Evolutionary conservation across 2,329 filamentous ascomycete genomes (phyloP).

Genomic region (Penicillium olsonii): DNA sequence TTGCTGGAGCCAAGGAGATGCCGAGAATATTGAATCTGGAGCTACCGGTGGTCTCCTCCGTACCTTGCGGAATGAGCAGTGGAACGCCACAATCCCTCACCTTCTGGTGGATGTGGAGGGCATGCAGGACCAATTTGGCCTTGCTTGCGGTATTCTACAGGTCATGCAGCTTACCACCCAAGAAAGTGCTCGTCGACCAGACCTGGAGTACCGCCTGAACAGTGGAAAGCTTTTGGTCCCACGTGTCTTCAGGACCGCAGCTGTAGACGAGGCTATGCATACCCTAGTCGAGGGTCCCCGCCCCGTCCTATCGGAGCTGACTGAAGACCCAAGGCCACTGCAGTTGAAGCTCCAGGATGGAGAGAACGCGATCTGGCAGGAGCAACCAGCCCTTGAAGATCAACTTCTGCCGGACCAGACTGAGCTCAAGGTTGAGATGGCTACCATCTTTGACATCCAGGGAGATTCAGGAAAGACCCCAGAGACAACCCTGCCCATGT

Average conservation of each 20-base stretch:
- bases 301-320: slow-evolving; percentile 11
- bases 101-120: slow-evolving; percentile 18
- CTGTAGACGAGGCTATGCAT: slow-evolving; percentile 17
- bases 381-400: background rate
- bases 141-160: slow-evolving; percentile 15
- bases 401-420: slow-evolving; percentile 10
- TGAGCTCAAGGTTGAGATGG: slow-evolving; percentile 19
- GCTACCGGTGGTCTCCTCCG: slow-evolving; percentile 26
- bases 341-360: slow-evolving; percentile 13
- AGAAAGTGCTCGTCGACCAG: slow-evolving; percentile 10
- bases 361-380: slow-evolving; percentile 12
- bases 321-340: slow-evolving; percentile 10
- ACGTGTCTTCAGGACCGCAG: slow-evolving; percentile 12
- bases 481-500: slow-evolving; percentile 16
- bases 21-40: slow-evolving; percentile 19
- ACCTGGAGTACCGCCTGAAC: slow-evolving; percentile 16
- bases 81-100: slow-evolving; percentile 21
- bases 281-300: slow-evolving; percentile 16
- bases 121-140: slow-evolving; percentile 6
- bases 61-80: slow-evolving; percentile 27
- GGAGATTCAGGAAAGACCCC: slow-evolving; percentile 8
- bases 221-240: slow-evolving; percentile 15
- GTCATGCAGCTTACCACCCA: slow-evolving; percentile 19
- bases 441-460: slow-evolving; percentile 14
- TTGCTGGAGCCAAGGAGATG: slow-evolving; percentile 11